Conservation (phyloP, 805 yeast species). For the Cyberlindnera amylophila region DNA sequence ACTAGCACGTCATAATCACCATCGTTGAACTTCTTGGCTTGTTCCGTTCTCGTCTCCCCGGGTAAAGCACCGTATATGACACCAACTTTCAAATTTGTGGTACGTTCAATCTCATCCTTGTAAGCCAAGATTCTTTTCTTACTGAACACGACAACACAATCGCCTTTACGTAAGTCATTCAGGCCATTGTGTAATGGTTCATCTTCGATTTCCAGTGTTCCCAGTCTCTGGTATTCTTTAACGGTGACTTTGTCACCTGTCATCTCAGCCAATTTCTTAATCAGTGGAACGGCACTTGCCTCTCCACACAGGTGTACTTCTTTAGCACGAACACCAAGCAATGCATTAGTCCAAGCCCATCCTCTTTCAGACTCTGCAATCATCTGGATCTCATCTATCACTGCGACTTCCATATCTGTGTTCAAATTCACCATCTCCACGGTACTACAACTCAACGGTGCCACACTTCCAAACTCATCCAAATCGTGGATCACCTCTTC, state of each 20-base stretch:
- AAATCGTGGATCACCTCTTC: constrained; percentile 78
- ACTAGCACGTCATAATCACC: constrained; percentile 79
- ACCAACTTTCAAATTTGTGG: constrained; percentile 67
- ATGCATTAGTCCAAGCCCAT: constrained; percentile 90
- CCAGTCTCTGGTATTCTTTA: constrained; percentile 68
- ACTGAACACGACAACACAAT: constrained; percentile 85
- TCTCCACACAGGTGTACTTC: constrained; percentile 95
- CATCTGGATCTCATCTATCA: constrained; percentile 96
- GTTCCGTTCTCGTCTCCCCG: constrained; percentile 86
- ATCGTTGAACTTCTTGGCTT: constrained; percentile 74
- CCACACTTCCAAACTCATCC: constrained; percentile 68
- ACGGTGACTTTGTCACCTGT: constrained; percentile 84
- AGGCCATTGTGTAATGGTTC: constrained; percentile 33
- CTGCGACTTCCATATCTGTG: constrained; percentile 75
- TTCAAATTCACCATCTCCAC: constrained; percentile 85
- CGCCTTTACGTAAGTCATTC: constrained; percentile 57
- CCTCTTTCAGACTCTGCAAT: constrained; percentile 77
- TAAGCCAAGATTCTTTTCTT: constrained; percentile 65
- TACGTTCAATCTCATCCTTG: constrained; percentile 64
- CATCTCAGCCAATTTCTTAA: constrained; percentile 51
- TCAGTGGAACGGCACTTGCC: constrained; percentile 69
- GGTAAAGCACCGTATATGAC: constrained; percentile 95
- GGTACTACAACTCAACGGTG: constrained; percentile 80
- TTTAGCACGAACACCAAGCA: constrained; percentile 79
- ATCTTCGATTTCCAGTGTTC: constrained; percentile 57